A percentile compares a stretch with the other conserved stretches of the same genome.
phyloP scores from a whole-genome alignment of 352 stramenopile genomes.

The Phytophthora megakarya region DNA sequence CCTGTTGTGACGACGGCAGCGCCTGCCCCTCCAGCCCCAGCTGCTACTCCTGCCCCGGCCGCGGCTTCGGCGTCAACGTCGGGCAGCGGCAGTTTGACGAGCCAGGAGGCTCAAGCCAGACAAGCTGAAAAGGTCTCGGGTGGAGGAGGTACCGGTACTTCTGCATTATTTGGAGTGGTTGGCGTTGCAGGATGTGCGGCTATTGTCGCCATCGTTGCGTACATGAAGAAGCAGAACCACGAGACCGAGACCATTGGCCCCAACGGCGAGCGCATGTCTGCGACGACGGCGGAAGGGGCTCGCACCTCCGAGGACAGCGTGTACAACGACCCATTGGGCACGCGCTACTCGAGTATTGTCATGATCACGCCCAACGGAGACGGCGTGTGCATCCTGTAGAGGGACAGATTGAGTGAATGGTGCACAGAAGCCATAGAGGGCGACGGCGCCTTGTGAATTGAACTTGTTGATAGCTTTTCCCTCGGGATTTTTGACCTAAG shows the following conservation, averaged over 20 bases:
- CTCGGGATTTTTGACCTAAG: conserved; percentile 35
- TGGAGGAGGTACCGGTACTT: neutral
- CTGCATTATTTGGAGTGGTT: conserved; percentile 22
- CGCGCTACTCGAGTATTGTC: conserved; percentile 85
- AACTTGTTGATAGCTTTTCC: conserved; percentile 37
- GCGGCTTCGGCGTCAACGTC: conserved; percentile 8
- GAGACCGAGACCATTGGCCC: conserved; percentile 26
- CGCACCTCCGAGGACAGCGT: conserved; percentile 63
- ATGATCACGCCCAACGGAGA: conserved; percentile 87
- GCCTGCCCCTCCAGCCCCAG: conserved; percentile 12
- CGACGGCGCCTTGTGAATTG: conserved; percentile 29
- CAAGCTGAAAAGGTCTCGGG: conserved; percentile 44
- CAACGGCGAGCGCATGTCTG: conserved; percentile 38
- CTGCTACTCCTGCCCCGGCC: conserved; percentile 6
- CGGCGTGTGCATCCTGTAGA: conserved; percentile 79
- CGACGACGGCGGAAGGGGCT: conserved; percentile 43
- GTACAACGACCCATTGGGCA: conserved; percentile 77
- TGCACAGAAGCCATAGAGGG: conserved; percentile 14
- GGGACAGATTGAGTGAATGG: conserved; percentile 11
- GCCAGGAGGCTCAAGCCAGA: conserved; percentile 54
- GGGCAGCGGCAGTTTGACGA: conserved; percentile 34
- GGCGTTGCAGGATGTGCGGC: conserved; percentile 42
- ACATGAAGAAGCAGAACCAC: conserved; percentile 50
- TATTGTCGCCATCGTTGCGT: conserved; percentile 59
- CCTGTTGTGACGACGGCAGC: conserved; percentile 18